Conservation (phyloP, 371 early-diverging fungal genomes). For the Batkoa obscura region DNA sequence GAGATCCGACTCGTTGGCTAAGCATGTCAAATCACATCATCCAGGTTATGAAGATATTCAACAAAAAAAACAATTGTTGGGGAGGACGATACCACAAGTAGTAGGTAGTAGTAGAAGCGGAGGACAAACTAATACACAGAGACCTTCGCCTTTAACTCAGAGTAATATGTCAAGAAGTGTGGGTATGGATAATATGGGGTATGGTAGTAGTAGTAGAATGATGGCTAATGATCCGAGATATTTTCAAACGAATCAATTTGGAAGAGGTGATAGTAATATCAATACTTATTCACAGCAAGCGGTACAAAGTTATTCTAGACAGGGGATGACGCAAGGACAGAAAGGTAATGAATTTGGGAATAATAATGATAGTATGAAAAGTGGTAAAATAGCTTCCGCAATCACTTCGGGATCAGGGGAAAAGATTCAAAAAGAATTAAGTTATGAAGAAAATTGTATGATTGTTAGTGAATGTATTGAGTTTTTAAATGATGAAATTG, state of each 20-base stretch:
- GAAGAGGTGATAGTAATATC: too few species aligned
- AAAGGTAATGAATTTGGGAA: background rate
- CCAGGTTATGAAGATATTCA: too few species aligned
- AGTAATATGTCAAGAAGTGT: background rate
- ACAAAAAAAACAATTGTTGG: too few species aligned
- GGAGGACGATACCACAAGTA: too few species aligned
- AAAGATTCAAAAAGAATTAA: background rate
- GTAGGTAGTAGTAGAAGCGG: background rate
- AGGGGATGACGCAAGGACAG: background rate
- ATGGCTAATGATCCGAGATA: too few species aligned
- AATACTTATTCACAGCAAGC: too few species aligned
- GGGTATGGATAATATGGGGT: background rate
- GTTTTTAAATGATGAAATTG: background rate
- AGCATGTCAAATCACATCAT: background rate
- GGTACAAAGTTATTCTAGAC: background rate
- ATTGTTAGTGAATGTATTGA: background rate
- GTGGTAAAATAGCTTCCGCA: background rate
- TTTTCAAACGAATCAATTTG: too few species aligned
- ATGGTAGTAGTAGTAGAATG: too few species aligned
- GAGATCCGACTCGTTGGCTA: slow-evolving; percentile 7
- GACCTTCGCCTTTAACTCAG: background rate
- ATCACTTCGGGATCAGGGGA: background rate
- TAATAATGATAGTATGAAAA: background rate
- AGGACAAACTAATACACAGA: background rate
- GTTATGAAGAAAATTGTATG: background rate